Percentiles rank a stretch among this genome's conserved stretches.
Evolutionary conservation across 345 rosid species (phyloP).

Genomic region (Syzygium grande): DNA sequence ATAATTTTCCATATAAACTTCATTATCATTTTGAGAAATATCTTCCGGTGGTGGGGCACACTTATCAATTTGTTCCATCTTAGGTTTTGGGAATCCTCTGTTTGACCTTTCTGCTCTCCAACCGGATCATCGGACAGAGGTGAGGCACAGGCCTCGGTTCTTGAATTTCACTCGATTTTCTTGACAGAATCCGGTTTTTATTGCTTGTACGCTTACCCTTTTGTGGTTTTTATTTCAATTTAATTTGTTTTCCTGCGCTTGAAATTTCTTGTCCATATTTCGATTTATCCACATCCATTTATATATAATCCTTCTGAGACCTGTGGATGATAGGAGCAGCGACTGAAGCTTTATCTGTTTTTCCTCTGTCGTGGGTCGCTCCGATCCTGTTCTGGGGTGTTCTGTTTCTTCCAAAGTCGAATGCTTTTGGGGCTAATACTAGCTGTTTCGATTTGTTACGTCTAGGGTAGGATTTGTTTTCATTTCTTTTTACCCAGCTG

Average conservation of each 20-base stretch:
- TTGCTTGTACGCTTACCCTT: not conserved
- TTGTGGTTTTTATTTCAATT: not conserved
- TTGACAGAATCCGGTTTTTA: not conserved
- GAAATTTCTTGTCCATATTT: slow-evolving; percentile 28
- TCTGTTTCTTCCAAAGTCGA: not conserved
- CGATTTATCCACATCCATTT: slow-evolving; percentile 27
- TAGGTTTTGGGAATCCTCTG: slow-evolving; percentile 10
- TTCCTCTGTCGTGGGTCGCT: not conserved
- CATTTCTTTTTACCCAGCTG: not conserved
- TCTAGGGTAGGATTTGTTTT: not conserved
- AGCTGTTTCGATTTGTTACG: not conserved
- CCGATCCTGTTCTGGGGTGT: not conserved
- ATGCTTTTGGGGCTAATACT: not conserved
- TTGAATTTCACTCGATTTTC: not conserved
- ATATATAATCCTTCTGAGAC: not conserved
- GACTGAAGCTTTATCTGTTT: not conserved
- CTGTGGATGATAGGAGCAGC: not conserved
- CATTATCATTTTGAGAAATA: not conserved
- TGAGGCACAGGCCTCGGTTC: not conserved
- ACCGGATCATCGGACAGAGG: slow-evolving; percentile 10
- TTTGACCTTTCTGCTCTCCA: slow-evolving; percentile 1
- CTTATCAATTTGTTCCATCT: not conserved
- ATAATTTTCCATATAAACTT: not conserved
- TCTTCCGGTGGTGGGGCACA: slow-evolving; percentile 2
- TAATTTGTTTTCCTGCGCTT: not conserved